Percentiles rank a stretch among this genome's conserved stretches.
These are phyloP conservation scores for Fraxinus floribunda DNA, from an alignment of 305 asterid genomes.

Conservation along the genomic window DNA sequence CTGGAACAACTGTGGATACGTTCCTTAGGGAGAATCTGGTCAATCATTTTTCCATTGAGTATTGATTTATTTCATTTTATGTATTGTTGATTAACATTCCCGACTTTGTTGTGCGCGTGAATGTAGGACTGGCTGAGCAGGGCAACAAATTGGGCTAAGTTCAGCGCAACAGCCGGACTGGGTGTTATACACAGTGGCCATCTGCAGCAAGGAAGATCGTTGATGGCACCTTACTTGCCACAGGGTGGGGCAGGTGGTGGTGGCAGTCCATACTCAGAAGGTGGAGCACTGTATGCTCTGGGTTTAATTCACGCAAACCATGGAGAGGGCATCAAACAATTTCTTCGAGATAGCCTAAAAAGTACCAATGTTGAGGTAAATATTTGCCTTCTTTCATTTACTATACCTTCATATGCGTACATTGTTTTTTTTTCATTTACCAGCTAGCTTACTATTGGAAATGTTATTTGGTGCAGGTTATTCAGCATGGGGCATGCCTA, in stretches of 20 bases:
- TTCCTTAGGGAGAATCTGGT: constrained; percentile 97
- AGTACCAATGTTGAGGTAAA: constrained; percentile 82
- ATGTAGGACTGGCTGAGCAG: constrained; percentile 97
- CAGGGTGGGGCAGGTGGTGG: constrained; percentile 88
- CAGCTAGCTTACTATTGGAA: constrained; percentile 9
- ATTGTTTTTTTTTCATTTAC: not conserved
- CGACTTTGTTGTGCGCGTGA: constrained; percentile 7
- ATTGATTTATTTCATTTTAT: not conserved
- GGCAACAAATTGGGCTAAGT: constrained; percentile 99
- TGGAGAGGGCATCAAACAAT: constrained; percentile 95
- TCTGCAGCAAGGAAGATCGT: constrained; percentile 94
- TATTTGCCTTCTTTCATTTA: not conserved
- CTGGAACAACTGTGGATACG: constrained; percentile 98
- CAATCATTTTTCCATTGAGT: not conserved
- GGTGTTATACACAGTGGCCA: constrained; percentile 98
- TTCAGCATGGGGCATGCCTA: constrained; percentile 99
- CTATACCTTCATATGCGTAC: not conserved
- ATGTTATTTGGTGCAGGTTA: constrained; percentile 56
- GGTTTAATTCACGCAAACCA: constrained; percentile 92
- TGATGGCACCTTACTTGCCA: constrained; percentile 98
- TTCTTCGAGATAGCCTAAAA: constrained; percentile 88
- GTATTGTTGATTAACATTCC: not conserved
- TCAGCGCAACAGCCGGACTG: constrained; percentile 98
- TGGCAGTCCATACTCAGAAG: constrained; percentile 87
- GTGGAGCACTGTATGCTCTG: constrained; percentile 59